Evolutionary conservation across 768 basidiomycete species (phyloP).

Genomic region (Suillus variegatus): DNA sequence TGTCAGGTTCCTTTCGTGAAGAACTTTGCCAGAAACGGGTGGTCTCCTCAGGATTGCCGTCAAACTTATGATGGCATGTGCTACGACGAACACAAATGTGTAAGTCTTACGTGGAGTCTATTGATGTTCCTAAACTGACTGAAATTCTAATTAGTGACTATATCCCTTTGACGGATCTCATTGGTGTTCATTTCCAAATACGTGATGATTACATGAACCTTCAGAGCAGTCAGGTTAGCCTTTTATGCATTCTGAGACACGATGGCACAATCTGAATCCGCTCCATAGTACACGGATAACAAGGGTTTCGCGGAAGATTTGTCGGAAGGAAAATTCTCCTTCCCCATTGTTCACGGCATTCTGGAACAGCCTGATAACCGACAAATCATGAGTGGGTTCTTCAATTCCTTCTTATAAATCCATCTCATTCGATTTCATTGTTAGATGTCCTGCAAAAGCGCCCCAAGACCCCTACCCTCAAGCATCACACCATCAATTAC

Average conservation of each 20-base stretch:
- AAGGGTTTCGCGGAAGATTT: constrained; percentile 94
- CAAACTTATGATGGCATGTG: constrained; percentile 93
- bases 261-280: background rate
- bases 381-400: constrained; percentile 78
- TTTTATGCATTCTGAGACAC: no score
- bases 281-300: constrained; percentile 75
- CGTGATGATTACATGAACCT: constrained; percentile 53
- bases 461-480: constrained; percentile 78
- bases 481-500: constrained; percentile 78
- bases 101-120: constrained; percentile 33
- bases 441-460: constrained; percentile 91
- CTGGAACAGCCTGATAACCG: constrained; percentile 74
- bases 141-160: constrained; percentile 41
- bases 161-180: constrained; percentile 55
- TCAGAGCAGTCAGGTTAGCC: constrained; percentile 24
- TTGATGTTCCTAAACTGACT: background rate
- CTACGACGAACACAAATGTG: constrained; percentile 59
- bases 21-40: constrained; percentile 75
- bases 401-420: background rate
- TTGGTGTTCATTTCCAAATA: constrained; percentile 62
- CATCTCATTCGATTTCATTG: background rate
- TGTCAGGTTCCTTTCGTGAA: background rate
- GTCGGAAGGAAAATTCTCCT: constrained; percentile 97
- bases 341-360: constrained; percentile 91
- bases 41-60: constrained; percentile 89